phyloP scores from a whole-genome alignment of 495 filamentous ascomycete species.

The Hypoxylon lienhwacheense region DNA sequence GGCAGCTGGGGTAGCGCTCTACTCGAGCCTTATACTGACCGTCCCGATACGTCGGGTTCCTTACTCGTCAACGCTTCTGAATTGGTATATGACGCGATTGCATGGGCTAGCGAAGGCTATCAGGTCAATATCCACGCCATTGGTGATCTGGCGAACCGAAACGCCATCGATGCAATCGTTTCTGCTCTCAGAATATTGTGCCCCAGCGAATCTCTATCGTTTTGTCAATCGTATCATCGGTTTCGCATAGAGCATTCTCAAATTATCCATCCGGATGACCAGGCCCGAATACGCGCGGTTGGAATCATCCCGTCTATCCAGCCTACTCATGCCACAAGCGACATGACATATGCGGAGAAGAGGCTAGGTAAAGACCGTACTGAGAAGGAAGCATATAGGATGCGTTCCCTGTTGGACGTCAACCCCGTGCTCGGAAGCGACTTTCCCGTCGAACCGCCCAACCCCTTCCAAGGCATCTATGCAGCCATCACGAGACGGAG shows the following conservation, averaged over 20 bases:
- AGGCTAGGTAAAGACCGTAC: conserved; percentile 57
- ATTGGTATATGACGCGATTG: conserved; percentile 50
- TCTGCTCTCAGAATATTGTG: conserved; percentile 51
- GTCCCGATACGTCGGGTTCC: conserved; percentile 55
- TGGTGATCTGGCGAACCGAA: conserved; percentile 63
- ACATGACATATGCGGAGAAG: conserved; percentile 60
- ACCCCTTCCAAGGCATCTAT: conserved; percentile 63
- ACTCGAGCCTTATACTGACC: conserved; percentile 63
- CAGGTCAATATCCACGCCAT: conserved; percentile 68
- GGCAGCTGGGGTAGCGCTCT: conserved; percentile 67
- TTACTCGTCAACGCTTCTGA: conserved; percentile 61
- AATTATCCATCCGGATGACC: conserved; percentile 65
- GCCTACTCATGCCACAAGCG: conserved; percentile 67
- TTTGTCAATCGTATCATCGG: conserved; percentile 52
- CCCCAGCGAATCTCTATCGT: conserved; percentile 38
- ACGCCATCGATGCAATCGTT: conserved; percentile 58
- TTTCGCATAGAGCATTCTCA: conserved; percentile 69
- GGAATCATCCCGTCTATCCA: conserved; percentile 68
- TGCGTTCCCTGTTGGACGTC: conserved; percentile 53
- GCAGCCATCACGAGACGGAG: conserved; percentile 59
- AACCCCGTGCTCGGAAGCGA: conserved; percentile 60
- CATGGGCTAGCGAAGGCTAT: conserved; percentile 54
- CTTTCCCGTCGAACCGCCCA: conserved; percentile 66
- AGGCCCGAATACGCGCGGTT: conserved; percentile 52
- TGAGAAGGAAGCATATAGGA: conserved; percentile 56